Evolutionary conservation across 2,329 filamentous ascomycete genomes (phyloP), one percentile per base, ranked within the genome.

Genomic region (Sporothrix curviconia): DNA sequence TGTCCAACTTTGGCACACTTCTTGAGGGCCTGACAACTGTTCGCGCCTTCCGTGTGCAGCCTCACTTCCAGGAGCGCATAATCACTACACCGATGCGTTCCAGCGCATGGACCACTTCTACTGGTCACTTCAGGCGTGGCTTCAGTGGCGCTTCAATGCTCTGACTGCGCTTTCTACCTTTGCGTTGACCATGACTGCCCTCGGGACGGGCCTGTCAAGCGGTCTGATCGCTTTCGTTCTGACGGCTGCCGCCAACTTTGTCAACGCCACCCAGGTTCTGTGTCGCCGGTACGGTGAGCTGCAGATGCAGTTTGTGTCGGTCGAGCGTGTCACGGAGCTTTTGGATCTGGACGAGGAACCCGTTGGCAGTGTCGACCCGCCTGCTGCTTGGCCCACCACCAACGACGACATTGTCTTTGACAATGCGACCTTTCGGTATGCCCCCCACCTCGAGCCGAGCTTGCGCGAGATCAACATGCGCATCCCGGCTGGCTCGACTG

Each of bases 21-120:
- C 78, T 95, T 2, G 88, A 95, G 60, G 92, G 92, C 0, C 74
- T 96, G 8, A 90, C 89, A 0, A 96, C 92, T 0, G 90, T 96
- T 22, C 83, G 90, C 43, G 90, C 92, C 0, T 92, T 95, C 68
- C 83, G 81, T 50, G 90, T 87, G 1, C 86, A 95, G 64, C 74
- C 80, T 4, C 84, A 87, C 54, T 96, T 96, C 66, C 90, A 95
- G 66, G 81, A 85, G 61, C 81, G 85, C 52, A 89, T 95, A 54
- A 86, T 96, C 75, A 79, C 2, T 90, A 91, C 0, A 90, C 91
- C 0, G 91, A 96, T 66, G 84, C 85, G 17, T 96, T 96, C 67
- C 92, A 96, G 69, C 90, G 90, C 68, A 94, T 95, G 80, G 92
- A 96, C 66, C 92, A 96, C 69, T 95, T 96, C 72, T 96, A 95